Evolutionary conservation across 495 filamentous ascomycete species (phyloP), one percentile per base, ranked within the genome.

Genomic region (Parachaetomium inaequale): DNA sequence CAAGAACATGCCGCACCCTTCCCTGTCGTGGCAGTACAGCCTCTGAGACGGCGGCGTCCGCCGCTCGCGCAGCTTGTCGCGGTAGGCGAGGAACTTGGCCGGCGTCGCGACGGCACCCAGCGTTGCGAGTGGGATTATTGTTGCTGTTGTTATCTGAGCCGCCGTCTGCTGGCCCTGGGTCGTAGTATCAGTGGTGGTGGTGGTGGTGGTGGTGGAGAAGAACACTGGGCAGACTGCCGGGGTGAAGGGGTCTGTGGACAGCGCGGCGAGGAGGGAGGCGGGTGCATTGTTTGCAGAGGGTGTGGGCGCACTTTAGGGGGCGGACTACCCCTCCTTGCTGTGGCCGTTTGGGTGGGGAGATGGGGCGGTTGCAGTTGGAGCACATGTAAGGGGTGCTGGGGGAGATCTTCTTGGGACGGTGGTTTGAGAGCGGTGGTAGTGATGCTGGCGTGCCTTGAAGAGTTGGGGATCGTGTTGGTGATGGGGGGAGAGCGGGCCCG

Each of bases 31-130:
- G 28, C 64, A 66, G 45, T 66, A 66, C 43, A 66, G 36, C 15
- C 56, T 45, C 19, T 51, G 15, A 0, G 15, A n/a, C 7, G 23
- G 12, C 10, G 59, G 59, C 6, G 55, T 59, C 4, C 34, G 31
- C 14, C 8, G 19, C 51, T 66, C 64, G 21, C 38, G 32, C 32
- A 66, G 55, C 42, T 55, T 59, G 36, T 29, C 15, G 25, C 43
- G 55, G 52, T 66, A 66, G 32, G 64, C 64, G 49, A 56, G 38
- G 51, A 66, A 66, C 55, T 66, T 53, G 25, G 54, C 31, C 12
- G 55, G 42, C 12, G 55, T 60, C 14, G 53, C 49, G 3, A 31
- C 49, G 7, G 45, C n/a, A 31, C 64, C 55, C 23, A 66, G 38
- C 38, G 47, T 29, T 11, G 64, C 50, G 28, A 56, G 54, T 3